Percentiles rank a stretch among this genome's conserved stretches.
phyloP scores from a whole-genome alignment of 2,329 filamentous ascomycete genomes.

The Hymenoscyphus linearis region DNA sequence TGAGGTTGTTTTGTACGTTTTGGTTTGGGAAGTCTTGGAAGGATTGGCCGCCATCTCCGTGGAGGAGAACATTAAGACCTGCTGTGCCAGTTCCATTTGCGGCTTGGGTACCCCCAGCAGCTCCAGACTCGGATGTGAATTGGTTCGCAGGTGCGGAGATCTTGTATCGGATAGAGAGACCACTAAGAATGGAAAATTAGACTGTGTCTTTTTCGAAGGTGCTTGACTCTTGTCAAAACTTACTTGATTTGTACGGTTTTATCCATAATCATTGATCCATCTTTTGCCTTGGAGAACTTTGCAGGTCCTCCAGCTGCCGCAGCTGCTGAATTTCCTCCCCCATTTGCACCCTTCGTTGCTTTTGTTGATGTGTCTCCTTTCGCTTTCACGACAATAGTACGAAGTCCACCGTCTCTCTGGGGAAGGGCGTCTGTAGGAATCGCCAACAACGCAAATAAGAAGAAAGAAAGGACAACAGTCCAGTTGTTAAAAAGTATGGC shows the following conservation, averaged over 20 bases:
- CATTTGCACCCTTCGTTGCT: constrained; percentile 3
- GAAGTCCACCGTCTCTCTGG: constrained; percentile 15
- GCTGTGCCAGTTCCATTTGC: constrained; percentile 33
- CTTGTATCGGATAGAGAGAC: constrained; percentile 50
- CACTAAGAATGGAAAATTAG: constrained; percentile 32
- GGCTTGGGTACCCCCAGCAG: constrained; percentile 39
- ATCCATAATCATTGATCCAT: constrained; percentile 52
- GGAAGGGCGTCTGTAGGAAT: constrained; percentile 20
- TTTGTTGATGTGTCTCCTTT: neutral
- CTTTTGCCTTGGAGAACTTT: constrained; percentile 36
- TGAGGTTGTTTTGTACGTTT: constrained; percentile 66
- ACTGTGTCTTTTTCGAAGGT: neutral
- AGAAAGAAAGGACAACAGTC: constrained; percentile 19
- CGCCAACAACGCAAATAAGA: constrained; percentile 16
- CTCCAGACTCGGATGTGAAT: constrained; percentile 45
- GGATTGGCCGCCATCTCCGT: constrained; percentile 54
- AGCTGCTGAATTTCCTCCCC: neutral
- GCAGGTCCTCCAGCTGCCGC: constrained; percentile 8
- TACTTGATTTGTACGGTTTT: constrained; percentile 50
- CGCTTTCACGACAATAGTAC: constrained; percentile 1
- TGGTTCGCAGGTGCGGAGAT: constrained; percentile 49
- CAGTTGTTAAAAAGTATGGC: constrained; percentile 18
- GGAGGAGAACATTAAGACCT: constrained; percentile 52
- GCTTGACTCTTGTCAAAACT: neutral
- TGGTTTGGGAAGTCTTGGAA: constrained; percentile 79